phyloP scores from a whole-genome alignment of 192 early-diverging fungal genomes.

The Mortierella alpina region DNA sequence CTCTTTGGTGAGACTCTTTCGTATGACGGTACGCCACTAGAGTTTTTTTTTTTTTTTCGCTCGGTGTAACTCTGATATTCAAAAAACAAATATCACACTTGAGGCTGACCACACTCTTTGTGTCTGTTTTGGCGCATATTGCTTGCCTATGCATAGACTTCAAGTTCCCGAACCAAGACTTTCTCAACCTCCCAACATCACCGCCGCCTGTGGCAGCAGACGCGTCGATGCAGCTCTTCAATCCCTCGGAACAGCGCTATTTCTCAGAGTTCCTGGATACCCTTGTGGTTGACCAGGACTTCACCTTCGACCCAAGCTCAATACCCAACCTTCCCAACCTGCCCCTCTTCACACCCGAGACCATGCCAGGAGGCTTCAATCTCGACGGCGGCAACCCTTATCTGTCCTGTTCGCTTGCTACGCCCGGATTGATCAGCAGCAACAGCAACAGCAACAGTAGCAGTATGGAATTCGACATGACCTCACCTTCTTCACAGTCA shows the following conservation, averaged over 20 bases:
- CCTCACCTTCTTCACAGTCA: constrained; percentile 43
- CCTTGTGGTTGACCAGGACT: constrained; percentile 60
- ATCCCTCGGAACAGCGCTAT: constrained; percentile 57
- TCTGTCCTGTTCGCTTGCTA: not conserved
- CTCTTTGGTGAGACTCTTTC: constrained; percentile 42
- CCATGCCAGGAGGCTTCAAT: constrained; percentile 35
- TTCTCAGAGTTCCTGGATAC: constrained; percentile 66
- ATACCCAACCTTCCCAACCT: constrained; percentile 48
- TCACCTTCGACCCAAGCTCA: constrained; percentile 41
- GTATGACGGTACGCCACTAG: constrained; percentile 21
- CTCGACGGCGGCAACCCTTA: constrained; percentile 4
- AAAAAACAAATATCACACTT: not conserved
- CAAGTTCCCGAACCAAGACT: constrained; percentile 31
- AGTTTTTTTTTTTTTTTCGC: not conserved
- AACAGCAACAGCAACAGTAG: constrained; percentile 15
- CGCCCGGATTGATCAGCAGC: not conserved
- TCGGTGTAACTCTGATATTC: not conserved
- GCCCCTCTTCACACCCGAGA: constrained; percentile 22
- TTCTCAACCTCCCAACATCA: constrained; percentile 24
- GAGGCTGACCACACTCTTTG: not conserved
- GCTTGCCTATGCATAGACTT: constrained; percentile 20
- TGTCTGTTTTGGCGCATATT: too few species aligned
- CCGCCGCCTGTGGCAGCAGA: constrained; percentile 19
- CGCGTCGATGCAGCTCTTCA: constrained; percentile 37
- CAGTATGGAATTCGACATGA: constrained; percentile 51